A percentile compares a stretch with the other conserved stretches of the same genome.
Evolutionary conservation across 1,284 basidiomycete species (phyloP).

Genomic region (Sanguinoderma infundibulare): DNA sequence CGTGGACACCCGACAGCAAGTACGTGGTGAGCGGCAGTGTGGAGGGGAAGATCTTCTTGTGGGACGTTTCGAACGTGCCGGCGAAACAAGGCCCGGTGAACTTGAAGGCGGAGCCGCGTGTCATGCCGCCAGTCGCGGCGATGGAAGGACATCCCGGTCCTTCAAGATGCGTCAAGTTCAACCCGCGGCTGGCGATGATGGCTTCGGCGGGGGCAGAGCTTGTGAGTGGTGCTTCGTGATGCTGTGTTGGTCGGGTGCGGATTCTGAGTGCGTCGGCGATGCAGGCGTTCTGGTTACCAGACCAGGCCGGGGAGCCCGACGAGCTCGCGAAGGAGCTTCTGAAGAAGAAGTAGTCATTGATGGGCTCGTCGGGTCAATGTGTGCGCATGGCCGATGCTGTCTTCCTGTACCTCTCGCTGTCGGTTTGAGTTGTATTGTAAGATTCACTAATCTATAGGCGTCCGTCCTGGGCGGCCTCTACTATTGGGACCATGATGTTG

Average conservation of each 20-base stretch:
- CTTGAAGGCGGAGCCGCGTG: conserved; percentile 51
- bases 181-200: conserved; percentile 89
- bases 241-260: background rate
- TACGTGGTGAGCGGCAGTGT: conserved; percentile 84
- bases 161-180: conserved; percentile 85
- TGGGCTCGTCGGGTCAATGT: conserved; percentile 10
- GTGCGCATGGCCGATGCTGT: background rate
- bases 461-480: background rate
- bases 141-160: conserved; percentile 84
- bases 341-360: conserved; percentile 36
- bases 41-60: conserved; percentile 80
- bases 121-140: conserved; percentile 57
- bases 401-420: background rate
- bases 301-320: conserved; percentile 54
- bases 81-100: conserved; percentile 54
- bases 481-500: background rate
- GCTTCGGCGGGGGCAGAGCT: conserved; percentile 85
- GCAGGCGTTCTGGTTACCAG: conserved; percentile 86
- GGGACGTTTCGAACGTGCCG: conserved; percentile 76
- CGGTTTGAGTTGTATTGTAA: conserved; percentile 9
- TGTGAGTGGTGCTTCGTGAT: conserved; percentile 51
- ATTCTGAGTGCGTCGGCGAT: conserved; percentile 4
- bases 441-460: background rate
- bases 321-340: conserved; percentile 56
- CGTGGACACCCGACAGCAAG: conserved; percentile 92